Base-by-base conservation (phyloP, 1,284 basidiomycete species). In the Pterula multifida region DNA sequence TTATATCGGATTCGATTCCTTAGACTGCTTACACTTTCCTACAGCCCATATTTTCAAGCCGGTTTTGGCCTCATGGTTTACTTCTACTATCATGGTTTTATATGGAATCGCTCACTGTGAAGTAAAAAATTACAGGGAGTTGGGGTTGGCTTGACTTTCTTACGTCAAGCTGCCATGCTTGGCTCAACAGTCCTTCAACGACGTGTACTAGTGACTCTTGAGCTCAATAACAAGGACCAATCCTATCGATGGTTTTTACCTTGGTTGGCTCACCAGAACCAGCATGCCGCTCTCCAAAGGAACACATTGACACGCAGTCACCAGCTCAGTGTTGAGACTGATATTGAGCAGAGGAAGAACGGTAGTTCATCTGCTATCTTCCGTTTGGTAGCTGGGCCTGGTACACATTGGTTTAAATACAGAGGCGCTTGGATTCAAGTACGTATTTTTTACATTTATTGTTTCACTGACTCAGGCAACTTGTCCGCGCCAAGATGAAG, bases 181-280 rank as follows among this genome's bases (percentile, higher is more conserved):
- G 85, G 81, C 17, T 77, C 85, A 3, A 81, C 77, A 2, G 75
- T 86, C 26, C 80, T 94, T 39, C 92, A 90, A 52, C 76, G 96
- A 22, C 81, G 95, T 26, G 75, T 99, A 70, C 81, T 98, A 48
- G 93, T 98, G 42, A 87, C 91, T 3, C 79, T 98, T 46, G 96
- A 99, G 68, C 93, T 99, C 57, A 91, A 90, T 48, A 97, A 94
- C 59, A 92, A 94, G 61, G 96, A 99, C 64, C 83, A 79, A 24
- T 77, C 94, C 1, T 98, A 98, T 65, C 86, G 91, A 32, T 98
- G 96, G 94, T 95, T 98, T 65, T 79, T 99, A 25, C 76, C 88
- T 54, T 99, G 96, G 96, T 92, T 98, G 89, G 83, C 92, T 2
- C 77, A 76, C 52, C 76, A 79, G 58, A 65, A 76, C 39, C 61